phyloP scores from a whole-genome alignment of 495 filamentous ascomycete genomes.

The Penicillium odoratum region DNA sequence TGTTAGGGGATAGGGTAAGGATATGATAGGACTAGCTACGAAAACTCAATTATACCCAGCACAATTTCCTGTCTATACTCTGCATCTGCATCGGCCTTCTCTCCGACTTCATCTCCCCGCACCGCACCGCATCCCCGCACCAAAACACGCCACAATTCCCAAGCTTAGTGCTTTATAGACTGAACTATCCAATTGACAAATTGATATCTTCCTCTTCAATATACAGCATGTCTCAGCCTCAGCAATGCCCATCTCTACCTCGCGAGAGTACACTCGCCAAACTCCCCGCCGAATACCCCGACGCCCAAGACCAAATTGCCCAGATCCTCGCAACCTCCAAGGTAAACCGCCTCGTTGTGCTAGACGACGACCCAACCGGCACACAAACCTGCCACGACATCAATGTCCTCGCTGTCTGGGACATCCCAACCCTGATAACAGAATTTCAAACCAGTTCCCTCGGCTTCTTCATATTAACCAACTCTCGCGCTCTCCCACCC shows the following conservation, averaged over 20 bases:
- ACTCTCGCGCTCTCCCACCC: constrained; percentile 53
- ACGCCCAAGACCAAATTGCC: constrained; percentile 39
- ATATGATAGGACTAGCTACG: no score
- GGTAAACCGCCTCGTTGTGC: constrained; percentile 46
- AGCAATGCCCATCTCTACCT: constrained; percentile 29
- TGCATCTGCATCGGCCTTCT: constrained; percentile 23
- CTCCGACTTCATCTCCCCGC: constrained; percentile 21
- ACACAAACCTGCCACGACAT: constrained; percentile 60
- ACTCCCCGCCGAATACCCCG: constrained; percentile 35
- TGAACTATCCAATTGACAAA: neutral
- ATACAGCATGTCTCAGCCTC: constrained; percentile 23
- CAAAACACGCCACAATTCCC: constrained; percentile 1
- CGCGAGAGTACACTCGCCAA: constrained; percentile 32
- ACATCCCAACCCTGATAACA: constrained; percentile 36
- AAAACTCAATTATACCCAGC: no score
- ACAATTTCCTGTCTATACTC: no score
- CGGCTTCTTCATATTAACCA: constrained; percentile 59
- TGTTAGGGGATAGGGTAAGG: no score
- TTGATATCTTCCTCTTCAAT: neutral
- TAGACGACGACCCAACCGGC: constrained; percentile 58
- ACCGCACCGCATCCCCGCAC: constrained; percentile 20
- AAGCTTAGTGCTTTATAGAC: neutral
- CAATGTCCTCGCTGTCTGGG: constrained; percentile 56
- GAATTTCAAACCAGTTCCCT: constrained; percentile 38
- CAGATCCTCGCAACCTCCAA: constrained; percentile 30